A percentile compares a stretch with the other conserved stretches of the same genome.
These are phyloP conservation scores for Cladophialophora psammophila DNA, from an alignment of 2,329 filamentous ascomycete species.

Conservation along the genomic window DNA sequence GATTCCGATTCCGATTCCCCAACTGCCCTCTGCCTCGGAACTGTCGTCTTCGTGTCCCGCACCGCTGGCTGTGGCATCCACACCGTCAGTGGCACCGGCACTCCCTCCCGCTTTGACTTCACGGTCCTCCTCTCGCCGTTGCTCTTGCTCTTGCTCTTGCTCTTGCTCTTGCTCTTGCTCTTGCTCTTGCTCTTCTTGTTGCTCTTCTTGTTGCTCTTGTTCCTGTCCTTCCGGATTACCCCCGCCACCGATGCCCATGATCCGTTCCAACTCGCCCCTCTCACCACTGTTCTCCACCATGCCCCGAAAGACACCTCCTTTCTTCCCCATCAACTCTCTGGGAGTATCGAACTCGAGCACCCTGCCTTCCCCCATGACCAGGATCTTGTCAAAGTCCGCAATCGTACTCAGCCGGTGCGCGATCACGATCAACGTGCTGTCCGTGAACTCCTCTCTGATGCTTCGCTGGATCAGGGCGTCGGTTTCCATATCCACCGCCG, in stretches of 20 bases:
- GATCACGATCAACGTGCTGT: slow-evolving; percentile 74
- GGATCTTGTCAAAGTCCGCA: slow-evolving; percentile 76
- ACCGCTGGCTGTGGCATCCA: neutral
- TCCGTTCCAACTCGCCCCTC: slow-evolving; percentile 42
- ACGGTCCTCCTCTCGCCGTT: neutral
- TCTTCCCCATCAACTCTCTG: slow-evolving; percentile 64
- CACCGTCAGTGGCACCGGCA: neutral
- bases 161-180: neutral
- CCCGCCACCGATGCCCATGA: slow-evolving; percentile 26
- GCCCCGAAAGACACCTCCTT: slow-evolving; percentile 64
- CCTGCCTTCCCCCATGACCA: slow-evolving; percentile 72
- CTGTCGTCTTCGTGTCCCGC: neutral
- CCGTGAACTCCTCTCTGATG: slow-evolving; percentile 74
- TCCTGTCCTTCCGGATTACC: neutral
- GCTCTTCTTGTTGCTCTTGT: neutral
- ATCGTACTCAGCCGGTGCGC: slow-evolving; percentile 79
- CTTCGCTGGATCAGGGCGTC: slow-evolving; percentile 76
- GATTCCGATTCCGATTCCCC: neutral
- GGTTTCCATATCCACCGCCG: slow-evolving; percentile 78
- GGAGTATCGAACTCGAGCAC: slow-evolving; percentile 74
- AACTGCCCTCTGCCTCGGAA: neutral
- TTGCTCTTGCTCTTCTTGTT: neutral
- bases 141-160: neutral
- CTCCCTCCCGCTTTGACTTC: neutral
- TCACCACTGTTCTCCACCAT: slow-evolving; percentile 57